Evolutionary conservation across 2,329 filamentous ascomycete genomes (phyloP), one percentile per base, ranked within the genome.

Genomic region (Paecilomyces niveus): DNA sequence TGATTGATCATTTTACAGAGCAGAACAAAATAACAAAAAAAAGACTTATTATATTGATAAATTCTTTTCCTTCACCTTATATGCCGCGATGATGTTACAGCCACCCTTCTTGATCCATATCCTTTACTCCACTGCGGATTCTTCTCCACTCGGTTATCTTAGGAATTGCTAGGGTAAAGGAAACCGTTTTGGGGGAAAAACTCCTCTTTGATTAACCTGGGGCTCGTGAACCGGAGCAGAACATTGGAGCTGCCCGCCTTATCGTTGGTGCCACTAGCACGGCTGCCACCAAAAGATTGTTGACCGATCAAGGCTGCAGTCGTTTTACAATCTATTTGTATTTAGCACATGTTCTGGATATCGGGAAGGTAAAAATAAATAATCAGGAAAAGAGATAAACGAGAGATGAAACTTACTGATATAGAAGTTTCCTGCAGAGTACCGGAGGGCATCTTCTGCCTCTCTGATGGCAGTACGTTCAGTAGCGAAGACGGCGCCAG

Each of bases 201-300:
- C 78, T 91, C 89, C 80, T 92, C 89, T 83, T 89, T 89, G 68
- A 89, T 82, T 51, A 83, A 85, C 63, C 86, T 78, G 68, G 83
- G 75, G 71, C 85, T 89, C 57, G 88, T 85, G 70, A 89, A 89
- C 53, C 87, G 80, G 58, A 78, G 81, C 65, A 89, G 72, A 62
- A 89, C 72, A 72, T 85, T 85, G 64, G 79, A 73, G 67, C 85
- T 87, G 45, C 87, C 87, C 13, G 87, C 86, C 80, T 89, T 89
- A 75, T 89, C 87, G 70, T 89, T 89, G 22, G 87, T 89, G 24
- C 87, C 87, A 61, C 84, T 87, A 7, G 85, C 86, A 62, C 87
- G 79, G 13, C 84, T 82, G 56, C 87, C 87, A 22, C 87, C 87
- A 70, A 89, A 89, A 3, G 87, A 84, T 76, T 89, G 87, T 76